A percentile compares a stretch with the other conserved stretches of the same genome.
Evolutionary conservation across 2,329 filamentous ascomycete species (phyloP).

Genomic region (Gliomastix tumulicola): DNA sequence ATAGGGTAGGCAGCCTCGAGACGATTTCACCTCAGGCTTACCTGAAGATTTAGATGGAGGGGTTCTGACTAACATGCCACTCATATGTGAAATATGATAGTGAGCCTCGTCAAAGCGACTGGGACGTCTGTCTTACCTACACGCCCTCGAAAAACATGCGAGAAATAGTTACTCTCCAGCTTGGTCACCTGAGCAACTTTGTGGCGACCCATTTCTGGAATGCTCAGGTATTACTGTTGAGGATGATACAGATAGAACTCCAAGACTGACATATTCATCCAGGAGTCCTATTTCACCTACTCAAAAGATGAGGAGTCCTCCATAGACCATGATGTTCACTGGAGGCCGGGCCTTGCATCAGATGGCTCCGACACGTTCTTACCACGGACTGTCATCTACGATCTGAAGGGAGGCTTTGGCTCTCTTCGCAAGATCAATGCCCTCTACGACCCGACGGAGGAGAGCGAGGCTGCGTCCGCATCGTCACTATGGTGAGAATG

Average conservation of each 20-base stretch:
- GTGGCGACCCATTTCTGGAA: constrained; percentile 98
- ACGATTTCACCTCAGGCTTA: no score
- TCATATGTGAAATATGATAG: no score
- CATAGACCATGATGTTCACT: constrained; percentile 63
- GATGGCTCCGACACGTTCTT: constrained; percentile 89
- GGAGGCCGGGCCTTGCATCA: constrained; percentile 72
- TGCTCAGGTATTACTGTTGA: constrained; percentile 76
- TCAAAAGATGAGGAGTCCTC: constrained; percentile 30
- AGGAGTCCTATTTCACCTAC: constrained; percentile 99
- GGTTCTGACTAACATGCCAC: no score
- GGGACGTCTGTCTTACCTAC: no score
- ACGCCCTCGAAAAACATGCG: no score
- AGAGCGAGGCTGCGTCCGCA: constrained; percentile 18
- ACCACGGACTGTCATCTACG: constrained; percentile 86
- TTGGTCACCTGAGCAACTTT: constrained; percentile 90
- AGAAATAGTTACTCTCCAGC: constrained; percentile 89
- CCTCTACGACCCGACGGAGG: constrained; percentile 62
- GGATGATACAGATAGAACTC: constrained; percentile 6
- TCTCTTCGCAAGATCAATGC: constrained; percentile 82
- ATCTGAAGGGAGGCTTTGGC: constrained; percentile 90
- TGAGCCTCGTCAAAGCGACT: no score
- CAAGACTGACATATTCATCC: not conserved
- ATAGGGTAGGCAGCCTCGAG: no score
- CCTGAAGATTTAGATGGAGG: no score
- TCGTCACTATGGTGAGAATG: constrained; percentile 26